These are phyloP conservation scores for Citrus australasica DNA, from an alignment of 345 rosid species.

Conservation along the genomic window DNA sequence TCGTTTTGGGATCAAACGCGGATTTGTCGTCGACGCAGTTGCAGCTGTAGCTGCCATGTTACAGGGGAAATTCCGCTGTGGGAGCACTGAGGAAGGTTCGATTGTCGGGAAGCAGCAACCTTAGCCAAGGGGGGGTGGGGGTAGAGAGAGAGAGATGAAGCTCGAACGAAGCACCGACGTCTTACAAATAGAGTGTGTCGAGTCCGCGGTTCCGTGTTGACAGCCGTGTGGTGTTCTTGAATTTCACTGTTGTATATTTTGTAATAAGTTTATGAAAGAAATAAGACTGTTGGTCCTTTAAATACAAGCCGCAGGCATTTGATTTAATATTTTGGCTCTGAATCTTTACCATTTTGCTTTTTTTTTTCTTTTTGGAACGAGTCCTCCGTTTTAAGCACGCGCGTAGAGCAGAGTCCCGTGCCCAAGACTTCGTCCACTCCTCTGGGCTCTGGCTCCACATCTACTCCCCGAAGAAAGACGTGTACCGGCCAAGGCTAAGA, in stretches of 20 bases:
- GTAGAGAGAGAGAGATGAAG: not conserved
- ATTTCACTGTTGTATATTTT: not conserved
- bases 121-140: not conserved
- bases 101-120: not conserved
- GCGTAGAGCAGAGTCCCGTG: not conserved
- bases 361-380: not conserved
- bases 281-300: not conserved
- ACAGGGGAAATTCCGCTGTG: not conserved
- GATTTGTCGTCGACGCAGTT: not conserved
- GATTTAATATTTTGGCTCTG: not conserved
- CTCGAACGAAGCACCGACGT: not conserved
- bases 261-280: too few relatives aligned
- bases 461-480: too few relatives aligned
- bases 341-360: not conserved
- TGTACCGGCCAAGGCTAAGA: too few relatives aligned
- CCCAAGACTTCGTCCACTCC: not conserved
- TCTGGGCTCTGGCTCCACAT: too few relatives aligned
- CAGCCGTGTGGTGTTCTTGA: not conserved
- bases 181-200: not conserved
- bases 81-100: not conserved
- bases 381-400: not conserved
- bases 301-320: not conserved
- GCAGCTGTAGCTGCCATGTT: not conserved
- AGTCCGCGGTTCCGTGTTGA: not conserved
- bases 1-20: slow-evolving; percentile 42